Percentiles rank a stretch among this genome's conserved stretches.
Conservation (phyloP, 345 rosid species). For the Boechera retrofracta region DNA sequence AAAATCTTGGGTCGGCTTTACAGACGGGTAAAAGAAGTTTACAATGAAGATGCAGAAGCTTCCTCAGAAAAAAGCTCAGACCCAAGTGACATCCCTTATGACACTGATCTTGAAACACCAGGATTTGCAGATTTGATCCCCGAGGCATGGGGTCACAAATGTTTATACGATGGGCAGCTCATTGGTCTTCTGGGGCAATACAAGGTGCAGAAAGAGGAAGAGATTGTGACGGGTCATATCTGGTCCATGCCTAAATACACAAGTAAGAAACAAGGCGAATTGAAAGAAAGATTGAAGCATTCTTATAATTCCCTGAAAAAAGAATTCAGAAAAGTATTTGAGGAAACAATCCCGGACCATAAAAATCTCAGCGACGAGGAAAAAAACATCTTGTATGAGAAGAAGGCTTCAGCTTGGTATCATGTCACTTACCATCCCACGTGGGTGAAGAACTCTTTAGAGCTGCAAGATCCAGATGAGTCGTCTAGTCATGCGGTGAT, state of each 20-base stretch:
- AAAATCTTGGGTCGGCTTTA: slow-evolving; percentile 85
- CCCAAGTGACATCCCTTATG: slow-evolving; percentile 64
- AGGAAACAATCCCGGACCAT: slow-evolving; percentile 51
- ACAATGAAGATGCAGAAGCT: slow-evolving; percentile 54
- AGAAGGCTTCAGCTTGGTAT: slow-evolving; percentile 94
- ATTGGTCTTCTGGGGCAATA: slow-evolving; percentile 77
- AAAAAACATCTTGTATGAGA: slow-evolving; percentile 62
- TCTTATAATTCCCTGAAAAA: slow-evolving; percentile 71
- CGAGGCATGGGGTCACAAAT: slow-evolving; percentile 84
- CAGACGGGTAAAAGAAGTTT: slow-evolving; percentile 62
- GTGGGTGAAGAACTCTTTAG: slow-evolving; percentile 64
- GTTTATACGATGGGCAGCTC: slow-evolving; percentile 75
- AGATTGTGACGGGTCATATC: slow-evolving; percentile 88
- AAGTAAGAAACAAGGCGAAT: slow-evolving; percentile 75
- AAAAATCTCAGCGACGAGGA: slow-evolving; percentile 64
- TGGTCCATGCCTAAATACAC: slow-evolving; percentile 87
- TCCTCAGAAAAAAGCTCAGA: slow-evolving; percentile 47
- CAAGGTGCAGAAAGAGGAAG: slow-evolving; percentile 85
- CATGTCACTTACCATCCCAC: slow-evolving; percentile 79
- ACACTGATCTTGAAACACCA: slow-evolving; percentile 58
- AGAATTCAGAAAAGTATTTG: slow-evolving; percentile 73
- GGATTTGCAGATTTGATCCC: slow-evolving; percentile 63
- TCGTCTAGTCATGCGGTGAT: slow-evolving; percentile 44
- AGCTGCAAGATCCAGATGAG: slow-evolving; percentile 55
- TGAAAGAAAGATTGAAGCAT: slow-evolving; percentile 78